Evolutionary conservation across 2,329 filamentous ascomycete species (phyloP).

Genomic region (Pseudogymnoascus sp.): DNA sequence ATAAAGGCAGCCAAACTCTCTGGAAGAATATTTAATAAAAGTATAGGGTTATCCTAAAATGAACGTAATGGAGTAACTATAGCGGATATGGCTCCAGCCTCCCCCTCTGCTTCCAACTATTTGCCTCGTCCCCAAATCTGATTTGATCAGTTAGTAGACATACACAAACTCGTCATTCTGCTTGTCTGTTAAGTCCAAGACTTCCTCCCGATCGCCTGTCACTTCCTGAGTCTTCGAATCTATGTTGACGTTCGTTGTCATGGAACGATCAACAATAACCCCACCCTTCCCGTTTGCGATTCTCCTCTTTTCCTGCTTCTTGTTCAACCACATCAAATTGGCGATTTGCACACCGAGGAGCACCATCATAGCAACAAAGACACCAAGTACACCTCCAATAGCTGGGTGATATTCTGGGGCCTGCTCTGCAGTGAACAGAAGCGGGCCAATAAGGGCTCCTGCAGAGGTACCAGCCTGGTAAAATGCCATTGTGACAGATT

Average conservation of each 20-base stretch:
- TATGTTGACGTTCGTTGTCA: conserved; percentile 33
- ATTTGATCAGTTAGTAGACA: conserved; percentile 41
- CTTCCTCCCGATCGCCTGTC: conserved; percentile 15
- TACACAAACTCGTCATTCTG: conserved; percentile 63
- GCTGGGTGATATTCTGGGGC: conserved; percentile 51
- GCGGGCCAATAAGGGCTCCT: conserved; percentile 59
- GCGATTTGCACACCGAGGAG: conserved; percentile 44
- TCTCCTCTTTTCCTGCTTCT: conserved; percentile 43
- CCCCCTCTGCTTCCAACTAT: not conserved
- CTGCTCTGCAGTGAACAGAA: conserved; percentile 50
- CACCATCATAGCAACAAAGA: conserved; percentile 44
- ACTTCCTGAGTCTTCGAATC: conserved; percentile 1
- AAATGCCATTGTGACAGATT: conserved; percentile 52
- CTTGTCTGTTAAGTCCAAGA: conserved; percentile 53
- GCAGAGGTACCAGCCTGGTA: conserved; percentile 54
- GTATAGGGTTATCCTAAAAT: not conserved
- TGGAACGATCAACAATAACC: conserved; percentile 49
- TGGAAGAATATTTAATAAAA: not conserved
- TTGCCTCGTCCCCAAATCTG: conserved; percentile 13
- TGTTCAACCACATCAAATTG: conserved; percentile 49
- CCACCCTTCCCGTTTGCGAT: conserved; percentile 52
- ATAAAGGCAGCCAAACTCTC: not conserved
- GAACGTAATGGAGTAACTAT: conserved; percentile 1
- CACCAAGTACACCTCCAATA: conserved; percentile 44
- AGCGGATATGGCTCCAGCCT: not conserved